A percentile compares a stretch with the other conserved stretches of the same genome.
phyloP scores from a whole-genome alignment of 2,329 filamentous ascomycete genomes.

The Tolypocladium inflatum region DNA sequence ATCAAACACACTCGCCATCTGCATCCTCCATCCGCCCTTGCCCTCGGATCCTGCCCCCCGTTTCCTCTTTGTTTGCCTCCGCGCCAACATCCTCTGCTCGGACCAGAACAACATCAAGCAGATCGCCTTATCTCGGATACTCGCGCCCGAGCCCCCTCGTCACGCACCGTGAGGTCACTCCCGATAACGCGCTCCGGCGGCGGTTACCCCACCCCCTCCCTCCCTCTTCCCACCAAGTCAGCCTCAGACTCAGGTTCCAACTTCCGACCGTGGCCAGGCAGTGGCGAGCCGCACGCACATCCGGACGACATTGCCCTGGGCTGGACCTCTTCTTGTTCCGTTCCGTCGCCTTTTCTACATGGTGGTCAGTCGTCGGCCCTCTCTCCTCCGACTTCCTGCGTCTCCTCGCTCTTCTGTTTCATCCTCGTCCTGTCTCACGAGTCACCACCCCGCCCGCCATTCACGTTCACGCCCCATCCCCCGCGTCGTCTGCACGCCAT shows the following conservation, averaged over 20 bases:
- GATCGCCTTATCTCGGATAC: neutral
- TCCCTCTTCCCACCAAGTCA: neutral
- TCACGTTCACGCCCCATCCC: neutral
- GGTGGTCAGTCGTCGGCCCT: slow-evolving; percentile 9
- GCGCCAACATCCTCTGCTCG: neutral
- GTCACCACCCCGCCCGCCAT: neutral
- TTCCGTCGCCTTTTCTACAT: slow-evolving; percentile 7
- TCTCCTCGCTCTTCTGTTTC: slow-evolving; percentile 1
- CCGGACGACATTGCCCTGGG: neutral
- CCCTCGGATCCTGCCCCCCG: neutral
- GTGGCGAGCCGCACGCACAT: neutral
- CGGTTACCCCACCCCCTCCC: slow-evolving; percentile 1
- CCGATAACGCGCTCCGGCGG: neutral
- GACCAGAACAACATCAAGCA: neutral
- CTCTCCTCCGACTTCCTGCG: neutral
- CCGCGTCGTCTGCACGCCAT: neutral
- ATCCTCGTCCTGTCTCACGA: slow-evolving; percentile 6
- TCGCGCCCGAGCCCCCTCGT: neutral
- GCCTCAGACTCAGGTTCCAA: neutral
- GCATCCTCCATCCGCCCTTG: neutral
- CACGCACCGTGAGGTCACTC: neutral
- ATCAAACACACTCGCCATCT: neutral
- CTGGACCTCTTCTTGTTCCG: neutral
- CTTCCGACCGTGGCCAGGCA: slow-evolving; percentile 2
- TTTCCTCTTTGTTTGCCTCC: neutral